These are phyloP conservation scores for Achlya hypogyna DNA, from an alignment of 352 stramenopile genomes.

Conservation along the genomic window DNA sequence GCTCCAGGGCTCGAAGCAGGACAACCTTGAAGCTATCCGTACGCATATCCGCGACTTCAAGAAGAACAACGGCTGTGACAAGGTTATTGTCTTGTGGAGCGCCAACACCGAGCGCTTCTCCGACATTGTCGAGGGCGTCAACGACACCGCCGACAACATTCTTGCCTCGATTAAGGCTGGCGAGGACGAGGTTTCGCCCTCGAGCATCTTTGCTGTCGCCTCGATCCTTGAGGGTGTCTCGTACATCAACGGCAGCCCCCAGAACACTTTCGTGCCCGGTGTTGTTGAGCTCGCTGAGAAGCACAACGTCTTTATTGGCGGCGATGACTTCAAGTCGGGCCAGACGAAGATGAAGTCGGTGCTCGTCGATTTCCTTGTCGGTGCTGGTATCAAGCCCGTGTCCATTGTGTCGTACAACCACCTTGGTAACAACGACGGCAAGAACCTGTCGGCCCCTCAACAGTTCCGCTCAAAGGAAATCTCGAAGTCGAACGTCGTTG, in stretches of 20 bases:
- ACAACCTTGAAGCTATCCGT: conserved; percentile 91
- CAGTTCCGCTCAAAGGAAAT: conserved; percentile 99
- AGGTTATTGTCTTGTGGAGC: conserved; percentile 99
- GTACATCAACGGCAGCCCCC: conserved; percentile 99
- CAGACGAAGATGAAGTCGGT: conserved; percentile 99
- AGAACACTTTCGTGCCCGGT: conserved; percentile 99
- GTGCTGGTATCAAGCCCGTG: conserved; percentile 97
- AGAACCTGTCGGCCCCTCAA: conserved; percentile 97
- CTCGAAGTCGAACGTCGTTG: conserved; percentile 98
- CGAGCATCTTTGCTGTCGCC: conserved; percentile 96
- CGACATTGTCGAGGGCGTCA: conserved; percentile 95
- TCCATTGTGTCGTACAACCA: conserved; percentile 99
- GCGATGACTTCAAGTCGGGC: conserved; percentile 99
- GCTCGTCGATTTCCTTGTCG: conserved; percentile 98
- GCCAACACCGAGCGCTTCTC: conserved; percentile 99
- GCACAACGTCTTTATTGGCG: conserved; percentile 95
- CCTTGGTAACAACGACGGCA: conserved; percentile 99
- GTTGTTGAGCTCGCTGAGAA: conserved; percentile 92
- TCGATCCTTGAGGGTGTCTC: conserved; percentile 97
- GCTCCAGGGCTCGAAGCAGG: conserved; percentile 92
- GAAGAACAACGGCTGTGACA: conserved; percentile 88
- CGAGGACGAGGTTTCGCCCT: conserved; percentile 93
- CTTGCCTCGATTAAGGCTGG: conserved; percentile 92
- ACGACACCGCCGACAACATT: conserved; percentile 97
- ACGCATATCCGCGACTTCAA: conserved; percentile 97